A percentile compares a stretch with the other conserved stretches of the same genome.
Conservation (phyloP, 2,329 filamentous ascomycete species). For the Lasiodiplodia citricola region DNA sequence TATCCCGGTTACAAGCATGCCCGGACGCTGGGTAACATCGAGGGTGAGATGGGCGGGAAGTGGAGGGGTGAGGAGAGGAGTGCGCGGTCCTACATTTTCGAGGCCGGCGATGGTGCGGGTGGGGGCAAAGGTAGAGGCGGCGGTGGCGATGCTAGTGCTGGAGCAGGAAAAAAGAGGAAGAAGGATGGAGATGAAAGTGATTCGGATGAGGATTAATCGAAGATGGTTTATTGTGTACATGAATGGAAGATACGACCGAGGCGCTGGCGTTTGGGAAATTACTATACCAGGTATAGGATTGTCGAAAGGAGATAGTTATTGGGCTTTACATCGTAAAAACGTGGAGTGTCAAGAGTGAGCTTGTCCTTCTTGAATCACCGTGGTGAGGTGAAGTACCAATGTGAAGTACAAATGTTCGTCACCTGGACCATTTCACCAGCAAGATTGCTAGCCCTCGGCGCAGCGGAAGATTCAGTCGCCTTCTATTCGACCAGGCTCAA, state of each 20-base stretch:
- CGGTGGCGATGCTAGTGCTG: not conserved
- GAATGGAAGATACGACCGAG: not conserved
- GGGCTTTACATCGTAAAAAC: too few species aligned
- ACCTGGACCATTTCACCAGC: too few species aligned
- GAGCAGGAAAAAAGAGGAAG: conserved; percentile 29
- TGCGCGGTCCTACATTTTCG: conserved; percentile 54
- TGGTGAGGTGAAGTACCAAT: too few species aligned
- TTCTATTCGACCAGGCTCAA: too few species aligned
- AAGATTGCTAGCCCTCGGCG: too few species aligned
- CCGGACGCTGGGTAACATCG: conserved; percentile 68
- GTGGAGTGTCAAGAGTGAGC: too few species aligned
- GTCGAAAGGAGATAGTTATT: not conserved
- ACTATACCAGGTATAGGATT: not conserved
- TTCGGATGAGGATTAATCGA: conserved; percentile 14
- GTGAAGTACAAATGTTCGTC: too few species aligned
- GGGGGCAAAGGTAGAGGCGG: conserved; percentile 31
- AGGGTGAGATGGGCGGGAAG: conserved; percentile 46
- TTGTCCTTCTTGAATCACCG: too few species aligned
- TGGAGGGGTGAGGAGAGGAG: conserved; percentile 57
- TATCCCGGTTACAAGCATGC: conserved; percentile 80
- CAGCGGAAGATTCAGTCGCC: too few species aligned
- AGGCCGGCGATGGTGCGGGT: conserved; percentile 35
- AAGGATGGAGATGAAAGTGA: conserved; percentile 25
- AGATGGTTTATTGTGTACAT: not conserved
- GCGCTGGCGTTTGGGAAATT: not conserved